These are phyloP conservation scores for Colletotrichum sp. DNA, from an alignment of 2,329 filamentous ascomycete genomes.

Conservation along the genomic window DNA sequence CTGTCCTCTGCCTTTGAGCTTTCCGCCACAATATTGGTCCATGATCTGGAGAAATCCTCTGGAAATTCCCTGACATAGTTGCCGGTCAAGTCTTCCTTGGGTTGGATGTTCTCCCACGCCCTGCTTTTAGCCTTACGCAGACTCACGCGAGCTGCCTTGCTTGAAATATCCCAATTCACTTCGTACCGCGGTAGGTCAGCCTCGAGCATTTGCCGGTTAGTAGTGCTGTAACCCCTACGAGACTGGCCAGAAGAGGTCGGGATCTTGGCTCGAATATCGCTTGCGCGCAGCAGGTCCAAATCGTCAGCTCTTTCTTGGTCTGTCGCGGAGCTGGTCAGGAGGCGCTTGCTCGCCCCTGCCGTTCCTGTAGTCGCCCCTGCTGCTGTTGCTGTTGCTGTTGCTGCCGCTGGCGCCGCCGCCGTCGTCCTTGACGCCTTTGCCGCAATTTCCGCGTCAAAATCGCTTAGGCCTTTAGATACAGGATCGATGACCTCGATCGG, in stretches of 20 bases:
- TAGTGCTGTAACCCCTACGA: slow-evolving; percentile 15
- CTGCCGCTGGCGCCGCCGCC: not conserved
- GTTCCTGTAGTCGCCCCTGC: not conserved
- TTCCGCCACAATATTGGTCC: slow-evolving; percentile 34
- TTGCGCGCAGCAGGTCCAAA: slow-evolving; percentile 26
- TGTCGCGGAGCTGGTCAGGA: not conserved
- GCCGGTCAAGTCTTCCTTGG: slow-evolving; percentile 41
- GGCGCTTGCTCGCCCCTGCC: not conserved
- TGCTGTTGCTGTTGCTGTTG: not conserved
- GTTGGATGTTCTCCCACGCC: slow-evolving; percentile 7
- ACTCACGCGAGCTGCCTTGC: slow-evolving; percentile 8
- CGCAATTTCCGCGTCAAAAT: slow-evolving; percentile 43
- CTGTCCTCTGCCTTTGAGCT: slow-evolving; percentile 12
- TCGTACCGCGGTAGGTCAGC: slow-evolving; percentile 12
- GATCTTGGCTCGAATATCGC: slow-evolving; percentile 24
- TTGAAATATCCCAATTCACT: slow-evolving; percentile 16
- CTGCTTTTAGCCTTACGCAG: slow-evolving; percentile 19
- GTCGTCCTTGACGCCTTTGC: slow-evolving; percentile 31
- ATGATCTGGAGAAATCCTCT: slow-evolving; percentile 52
- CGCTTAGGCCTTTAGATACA: slow-evolving; percentile 38
- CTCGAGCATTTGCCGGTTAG: slow-evolving; percentile 12
- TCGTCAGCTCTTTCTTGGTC: slow-evolving; percentile 25
- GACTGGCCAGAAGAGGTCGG: slow-evolving; percentile 13
- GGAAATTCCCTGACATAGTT: slow-evolving; percentile 58
- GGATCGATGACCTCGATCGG: slow-evolving; percentile 32